These are phyloP conservation scores for Xylaria sp. DNA, from an alignment of 2,329 filamentous ascomycete genomes.

Conservation along the genomic window DNA sequence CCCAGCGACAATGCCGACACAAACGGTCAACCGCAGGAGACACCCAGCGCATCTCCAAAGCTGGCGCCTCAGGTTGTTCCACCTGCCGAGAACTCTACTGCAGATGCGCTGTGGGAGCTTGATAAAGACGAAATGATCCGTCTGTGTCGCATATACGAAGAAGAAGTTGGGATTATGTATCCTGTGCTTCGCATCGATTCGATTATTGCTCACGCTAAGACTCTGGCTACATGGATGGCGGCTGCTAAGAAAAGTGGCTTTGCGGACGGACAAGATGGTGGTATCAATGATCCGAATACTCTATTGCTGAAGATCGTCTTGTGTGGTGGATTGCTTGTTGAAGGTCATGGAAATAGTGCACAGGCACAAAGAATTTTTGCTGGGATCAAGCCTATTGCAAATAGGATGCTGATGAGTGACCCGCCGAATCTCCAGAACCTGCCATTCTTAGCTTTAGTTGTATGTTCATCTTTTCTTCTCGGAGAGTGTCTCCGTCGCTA, in stretches of 20 bases:
- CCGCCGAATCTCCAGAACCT: slow-evolving; percentile 60
- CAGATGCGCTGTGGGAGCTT: slow-evolving; percentile 84
- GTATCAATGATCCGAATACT: slow-evolving; percentile 64
- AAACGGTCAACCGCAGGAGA: slow-evolving; percentile 57
- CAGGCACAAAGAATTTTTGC: slow-evolving; percentile 79
- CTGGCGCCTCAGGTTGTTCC: slow-evolving; percentile 53
- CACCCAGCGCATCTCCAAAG: slow-evolving; percentile 50
- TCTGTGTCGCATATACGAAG: slow-evolving; percentile 82
- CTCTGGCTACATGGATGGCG: slow-evolving; percentile 79
- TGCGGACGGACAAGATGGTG: slow-evolving; percentile 49
- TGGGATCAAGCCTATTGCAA: slow-evolving; percentile 77
- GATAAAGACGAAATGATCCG: slow-evolving; percentile 82
- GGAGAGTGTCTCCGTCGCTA: not conserved
- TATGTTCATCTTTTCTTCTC: slow-evolving; percentile 34
- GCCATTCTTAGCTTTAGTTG: slow-evolving; percentile 61
- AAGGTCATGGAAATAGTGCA: slow-evolving; percentile 81
- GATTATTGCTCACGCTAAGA: slow-evolving; percentile 75
- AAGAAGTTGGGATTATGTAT: slow-evolving; percentile 94
- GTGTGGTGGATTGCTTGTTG: slow-evolving; percentile 79
- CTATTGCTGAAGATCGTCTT: slow-evolving; percentile 85
- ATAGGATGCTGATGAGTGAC: slow-evolving; percentile 71
- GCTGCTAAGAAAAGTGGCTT: slow-evolving; percentile 52
- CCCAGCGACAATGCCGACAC: slow-evolving; percentile 72
- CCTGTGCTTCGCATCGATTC: slow-evolving; percentile 81
- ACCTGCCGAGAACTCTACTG: slow-evolving; percentile 44